Evolutionary conservation across 768 basidiomycete species (phyloP), one percentile per base, ranked within the genome.

Genomic region (Suillus subaureus): DNA sequence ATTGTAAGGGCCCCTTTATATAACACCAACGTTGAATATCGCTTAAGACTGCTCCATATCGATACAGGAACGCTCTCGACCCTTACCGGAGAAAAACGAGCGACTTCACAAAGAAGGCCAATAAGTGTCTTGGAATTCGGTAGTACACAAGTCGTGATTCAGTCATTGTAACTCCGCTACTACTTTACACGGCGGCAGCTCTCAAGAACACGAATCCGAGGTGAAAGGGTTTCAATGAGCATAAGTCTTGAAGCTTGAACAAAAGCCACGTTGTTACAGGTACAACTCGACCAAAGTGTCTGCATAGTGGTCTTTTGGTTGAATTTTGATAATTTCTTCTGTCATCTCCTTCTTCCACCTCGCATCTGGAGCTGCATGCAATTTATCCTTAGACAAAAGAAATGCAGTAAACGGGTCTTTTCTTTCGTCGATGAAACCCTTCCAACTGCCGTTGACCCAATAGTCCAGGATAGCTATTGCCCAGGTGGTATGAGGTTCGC

Each of bases 401-500:
- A 66, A 49, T 9, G 63, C 66, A 1, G 45, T 66, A 43, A 64
- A 66, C 6, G 62, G 23, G 0, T 58, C 21, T 21, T 7, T 3
- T 28, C 40, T 60, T 21, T 37, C 23, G 54, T 63, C 62, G 21
- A 49, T 39, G 23, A 57, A 33, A 16, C 63, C 58, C 4, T 4
- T 35, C 11, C 62, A 62, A 23, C 56, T 28, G 3, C 5, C 11
- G 7, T 52, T 35, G n/a, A 28, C 12, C 58, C 58, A 60, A 13
- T 64, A 64, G 18, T 66, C 66, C 63, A 66, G 33, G 21, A 66
- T 21, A 18, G 63, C 66, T n/a, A 66, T 64, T 43, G 55, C 63
- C 58, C 58, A 60, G 6, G 3, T 18, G 6, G 40, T 60, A 13
- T 13, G 39, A n/a, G 54, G 21, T 13, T 60, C 40, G 16, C 40